A percentile compares a stretch with the other conserved stretches of the same genome.
Conservation (phyloP, 2,329 filamentous ascomycete species). For the Calonectria fujianensis region DNA sequence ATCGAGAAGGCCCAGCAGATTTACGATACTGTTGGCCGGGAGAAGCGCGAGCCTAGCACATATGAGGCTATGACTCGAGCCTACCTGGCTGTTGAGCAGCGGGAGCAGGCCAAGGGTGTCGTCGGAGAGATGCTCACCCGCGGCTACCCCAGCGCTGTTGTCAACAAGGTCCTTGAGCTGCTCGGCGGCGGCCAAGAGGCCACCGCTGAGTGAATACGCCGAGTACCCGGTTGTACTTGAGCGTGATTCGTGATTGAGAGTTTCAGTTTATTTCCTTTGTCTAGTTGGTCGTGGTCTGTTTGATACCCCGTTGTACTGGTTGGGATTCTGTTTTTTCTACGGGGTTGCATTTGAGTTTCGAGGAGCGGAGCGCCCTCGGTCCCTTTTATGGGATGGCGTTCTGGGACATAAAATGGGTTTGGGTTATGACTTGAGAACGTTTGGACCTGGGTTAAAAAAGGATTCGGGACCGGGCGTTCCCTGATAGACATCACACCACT, state of each 20-base stretch:
- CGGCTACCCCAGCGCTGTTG: slow-evolving; percentile 93
- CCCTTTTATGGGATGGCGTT: slow-evolving; percentile 55
- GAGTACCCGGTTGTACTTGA: slow-evolving; percentile 23
- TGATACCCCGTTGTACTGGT: slow-evolving; percentile 58
- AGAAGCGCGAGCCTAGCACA: slow-evolving; percentile 94
- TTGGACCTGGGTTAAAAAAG: slow-evolving; percentile 50
- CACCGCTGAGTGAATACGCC: slow-evolving; percentile 48
- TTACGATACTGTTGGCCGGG: slow-evolving; percentile 85
- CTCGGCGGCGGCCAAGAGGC: slow-evolving; percentile 76
- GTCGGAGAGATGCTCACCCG: slow-evolving; percentile 93
- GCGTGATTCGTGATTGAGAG: slow-evolving; percentile 37
- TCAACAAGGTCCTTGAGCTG: slow-evolving; percentile 94
- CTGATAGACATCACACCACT: slow-evolving; percentile 72
- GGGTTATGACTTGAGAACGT: slow-evolving; percentile 43
- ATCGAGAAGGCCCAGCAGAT: slow-evolving; percentile 86
- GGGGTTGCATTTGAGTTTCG: slow-evolving; percentile 49
- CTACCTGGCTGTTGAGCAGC: slow-evolving; percentile 89
- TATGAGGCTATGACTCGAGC: slow-evolving; percentile 99
- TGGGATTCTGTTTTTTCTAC: slow-evolving; percentile 46
- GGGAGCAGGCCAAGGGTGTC: slow-evolving; percentile 83
- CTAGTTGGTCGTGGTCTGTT: slow-evolving; percentile 51
- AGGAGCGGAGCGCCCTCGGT: slow-evolving; percentile 47
- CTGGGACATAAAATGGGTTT: slow-evolving; percentile 51
- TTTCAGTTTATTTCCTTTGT: slow-evolving; percentile 53
- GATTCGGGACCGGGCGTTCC: slow-evolving; percentile 53